Percentiles rank a stretch among this genome's conserved stretches.
Conservation (phyloP, 106 monocot species). For the Platanthera guangdongensis region DNA sequence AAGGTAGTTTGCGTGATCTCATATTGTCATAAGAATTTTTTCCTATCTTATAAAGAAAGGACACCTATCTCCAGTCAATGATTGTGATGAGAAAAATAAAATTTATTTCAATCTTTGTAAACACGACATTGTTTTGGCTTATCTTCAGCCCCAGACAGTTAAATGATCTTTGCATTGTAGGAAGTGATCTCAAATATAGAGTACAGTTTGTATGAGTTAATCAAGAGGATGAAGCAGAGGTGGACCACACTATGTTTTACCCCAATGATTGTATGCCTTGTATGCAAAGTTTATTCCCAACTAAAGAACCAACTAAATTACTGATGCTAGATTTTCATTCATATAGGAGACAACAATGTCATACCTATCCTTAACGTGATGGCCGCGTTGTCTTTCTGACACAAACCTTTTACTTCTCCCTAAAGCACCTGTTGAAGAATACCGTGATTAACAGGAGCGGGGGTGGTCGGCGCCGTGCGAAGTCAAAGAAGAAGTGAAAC, state of each 20-base stretch:
- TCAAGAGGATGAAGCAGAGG: conserved; percentile 66
- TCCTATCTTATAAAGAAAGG: too few species aligned
- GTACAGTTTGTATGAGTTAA: conserved; percentile 69
- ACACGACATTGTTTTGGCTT: not conserved
- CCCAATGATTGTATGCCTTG: not conserved
- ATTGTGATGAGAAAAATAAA: not conserved
- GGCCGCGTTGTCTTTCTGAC: conserved; percentile 63
- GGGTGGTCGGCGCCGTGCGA: too few species aligned
- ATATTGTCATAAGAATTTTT: too few species aligned
- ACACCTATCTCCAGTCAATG: not conserved
- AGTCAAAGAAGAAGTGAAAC: too few species aligned
- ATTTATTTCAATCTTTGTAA: not conserved
- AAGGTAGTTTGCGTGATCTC: too few species aligned
- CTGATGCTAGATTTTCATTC: not conserved
- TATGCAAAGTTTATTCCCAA: not conserved
- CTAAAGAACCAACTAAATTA: not conserved
- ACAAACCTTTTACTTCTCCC: conserved; percentile 67
- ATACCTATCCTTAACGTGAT: conserved; percentile 76
- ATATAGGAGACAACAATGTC: conserved; percentile 65
- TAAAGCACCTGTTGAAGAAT: conserved; percentile 34
- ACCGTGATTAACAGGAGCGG: too few species aligned
- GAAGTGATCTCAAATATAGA: conserved; percentile 35
- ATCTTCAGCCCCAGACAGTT: conserved; percentile 17
- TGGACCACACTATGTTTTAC: conserved; percentile 7
- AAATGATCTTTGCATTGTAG: conserved; percentile 24